A percentile compares a stretch with the other conserved stretches of the same genome.
phyloP scores from a whole-genome alignment of 1,284 basidiomycete species.

The Pterulicium gracile region DNA sequence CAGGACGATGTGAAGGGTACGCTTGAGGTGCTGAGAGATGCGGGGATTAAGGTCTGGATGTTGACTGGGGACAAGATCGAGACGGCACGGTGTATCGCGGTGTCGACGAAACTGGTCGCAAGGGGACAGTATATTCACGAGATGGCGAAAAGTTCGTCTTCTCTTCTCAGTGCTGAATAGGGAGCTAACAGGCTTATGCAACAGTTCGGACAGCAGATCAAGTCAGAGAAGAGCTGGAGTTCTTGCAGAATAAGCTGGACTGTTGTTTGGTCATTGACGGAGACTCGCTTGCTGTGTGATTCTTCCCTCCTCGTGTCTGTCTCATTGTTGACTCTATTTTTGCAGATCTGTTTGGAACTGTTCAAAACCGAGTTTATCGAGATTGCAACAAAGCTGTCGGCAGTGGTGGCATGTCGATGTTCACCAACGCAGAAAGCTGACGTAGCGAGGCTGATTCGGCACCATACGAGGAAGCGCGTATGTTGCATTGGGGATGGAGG shows the following conservation, averaged over 20 bases:
- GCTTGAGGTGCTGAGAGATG: constrained; percentile 87
- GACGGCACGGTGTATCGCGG: constrained; percentile 96
- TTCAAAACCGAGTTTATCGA: constrained; percentile 94
- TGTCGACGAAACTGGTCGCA: constrained; percentile 93
- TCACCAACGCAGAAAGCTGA: constrained; percentile 99
- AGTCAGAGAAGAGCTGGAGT: constrained; percentile 86
- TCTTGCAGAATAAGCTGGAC: constrained; percentile 89
- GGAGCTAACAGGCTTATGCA: not conserved
- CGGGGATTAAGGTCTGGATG: constrained; percentile 99
- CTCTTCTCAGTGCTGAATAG: constrained; percentile 1
- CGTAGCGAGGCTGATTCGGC: constrained; percentile 86
- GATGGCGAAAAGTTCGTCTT: constrained; percentile 75
- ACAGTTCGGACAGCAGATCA: constrained; percentile 78
- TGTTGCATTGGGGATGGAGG: constrained; percentile 97
- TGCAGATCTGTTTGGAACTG: constrained; percentile 75
- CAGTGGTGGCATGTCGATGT: constrained; percentile 95
- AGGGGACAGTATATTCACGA: constrained; percentile 98
- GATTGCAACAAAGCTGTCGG: constrained; percentile 90
- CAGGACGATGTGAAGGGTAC: constrained; percentile 96
- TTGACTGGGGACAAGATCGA: constrained; percentile 99
- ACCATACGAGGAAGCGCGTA: constrained; percentile 86
- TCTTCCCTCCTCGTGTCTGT: not conserved
- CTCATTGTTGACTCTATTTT: not conserved
- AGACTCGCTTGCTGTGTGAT: constrained; percentile 68
- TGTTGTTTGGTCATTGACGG: constrained; percentile 98